These are phyloP conservation scores for Salix brachista DNA, from an alignment of 345 rosid genomes.

Conservation along the genomic window DNA sequence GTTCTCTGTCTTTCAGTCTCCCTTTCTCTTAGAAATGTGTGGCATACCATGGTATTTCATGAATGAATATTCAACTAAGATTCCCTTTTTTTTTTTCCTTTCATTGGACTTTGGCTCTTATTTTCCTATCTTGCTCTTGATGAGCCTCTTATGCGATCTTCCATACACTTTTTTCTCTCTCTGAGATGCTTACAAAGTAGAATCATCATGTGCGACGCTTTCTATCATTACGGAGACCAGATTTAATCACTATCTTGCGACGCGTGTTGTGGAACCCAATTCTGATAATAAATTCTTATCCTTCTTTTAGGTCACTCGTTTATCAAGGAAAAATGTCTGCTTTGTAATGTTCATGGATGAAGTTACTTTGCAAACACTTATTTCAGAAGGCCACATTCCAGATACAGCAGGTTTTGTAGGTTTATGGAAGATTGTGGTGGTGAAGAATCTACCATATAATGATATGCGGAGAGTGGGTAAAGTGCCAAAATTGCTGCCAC, in stretches of 20 bases:
- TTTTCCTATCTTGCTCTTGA: neutral
- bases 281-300: neutral
- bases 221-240: neutral
- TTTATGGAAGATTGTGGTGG: slow-evolving; percentile 91
- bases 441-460: slow-evolving; percentile 72
- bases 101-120: neutral
- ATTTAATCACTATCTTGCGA: neutral
- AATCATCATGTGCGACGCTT: neutral
- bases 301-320: slow-evolving; percentile 65
- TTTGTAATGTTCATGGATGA: slow-evolving; percentile 95
- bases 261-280: neutral
- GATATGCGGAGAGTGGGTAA: slow-evolving; percentile 98
- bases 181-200: neutral
- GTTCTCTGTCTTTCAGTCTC: neutral
- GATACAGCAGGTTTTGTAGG: slow-evolving; percentile 85
- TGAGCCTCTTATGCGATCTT: neutral
- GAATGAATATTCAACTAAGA: neutral
- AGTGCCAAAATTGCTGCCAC: slow-evolving; percentile 85
- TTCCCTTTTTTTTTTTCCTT: neutral
- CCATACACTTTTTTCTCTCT: neutral
- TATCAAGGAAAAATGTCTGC: slow-evolving; percentile 92
- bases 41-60: neutral
- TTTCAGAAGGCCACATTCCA: slow-evolving; percentile 70
- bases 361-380: slow-evolving; percentile 61
- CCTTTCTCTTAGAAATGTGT: neutral